Evolutionary conservation across 208 protist genomes (phyloP), one percentile per base, ranked within the genome.

Genomic region (Borovskyia barvae): DNA sequence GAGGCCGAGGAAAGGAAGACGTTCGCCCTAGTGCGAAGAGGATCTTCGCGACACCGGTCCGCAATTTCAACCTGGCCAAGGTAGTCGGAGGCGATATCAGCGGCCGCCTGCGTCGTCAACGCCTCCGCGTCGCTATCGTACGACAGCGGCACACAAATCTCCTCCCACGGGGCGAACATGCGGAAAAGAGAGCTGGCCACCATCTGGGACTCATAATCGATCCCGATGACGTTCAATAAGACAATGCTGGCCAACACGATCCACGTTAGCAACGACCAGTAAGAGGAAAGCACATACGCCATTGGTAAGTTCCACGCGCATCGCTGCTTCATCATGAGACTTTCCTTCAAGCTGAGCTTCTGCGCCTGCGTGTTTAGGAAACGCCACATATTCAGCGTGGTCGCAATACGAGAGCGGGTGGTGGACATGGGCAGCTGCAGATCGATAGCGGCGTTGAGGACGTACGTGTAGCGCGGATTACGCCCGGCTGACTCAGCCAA

Each of bases 381-480:
- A 32, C 81, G 75, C 82, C 86, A 93, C 85, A 93, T 91, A 50
- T 95, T 91, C 59, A 92, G 70, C 54, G 84, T 87, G 26, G 85
- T 92, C 14, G 89, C 89, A 33, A 95, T 92, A 26, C 89, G 80
- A 20, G 85, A 93, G 26, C 89, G 85, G 17, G 85, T 92, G 42
- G 89, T 93, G 37, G 81, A 90, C 29, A 91, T 87, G 42, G 89
- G 89, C 36, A 95, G 75, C 67, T 95, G 89, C 40, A 95, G 73
- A 32, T 95, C 82, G 56, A 95, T 89, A 7, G 89, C 89, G 8
- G 89, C 83, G 46, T 92, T 91, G 52, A 92, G 79, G n/a, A 95
- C 85, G 59, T 93, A 93, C 2, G 79, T 82, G 76, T 95, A 95
- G 36, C 89, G 85, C 14, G 89, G 82, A 64, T 93, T 93, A 47